A percentile compares a stretch with the other conserved stretches of the same genome.
Evolutionary conservation across 495 filamentous ascomycete species (phyloP).

Genomic region (Aspergillus mulundensis): DNA sequence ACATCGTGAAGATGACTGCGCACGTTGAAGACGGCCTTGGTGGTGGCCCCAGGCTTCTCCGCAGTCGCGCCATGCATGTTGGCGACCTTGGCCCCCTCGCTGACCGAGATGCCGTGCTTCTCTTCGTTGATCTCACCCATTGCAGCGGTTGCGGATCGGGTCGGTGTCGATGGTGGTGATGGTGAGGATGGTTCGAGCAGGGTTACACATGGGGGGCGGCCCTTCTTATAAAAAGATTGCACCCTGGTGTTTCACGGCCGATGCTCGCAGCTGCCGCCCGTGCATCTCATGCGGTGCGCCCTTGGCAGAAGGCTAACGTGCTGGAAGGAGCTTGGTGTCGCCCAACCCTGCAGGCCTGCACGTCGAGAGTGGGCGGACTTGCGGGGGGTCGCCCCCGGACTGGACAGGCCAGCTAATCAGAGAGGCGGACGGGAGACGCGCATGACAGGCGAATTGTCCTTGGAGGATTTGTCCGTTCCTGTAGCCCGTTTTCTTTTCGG

Average conservation of each 20-base stretch:
- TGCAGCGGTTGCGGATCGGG: neutral
- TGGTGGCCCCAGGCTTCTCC: constrained; percentile 35
- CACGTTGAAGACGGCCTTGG: constrained; percentile 51
- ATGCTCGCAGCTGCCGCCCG: neutral
- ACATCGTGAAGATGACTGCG: too few relatives aligned
- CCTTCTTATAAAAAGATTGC: constrained; percentile 2
- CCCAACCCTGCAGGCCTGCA: neutral
- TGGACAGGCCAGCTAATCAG: neutral
- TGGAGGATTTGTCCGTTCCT: constrained; percentile 1
- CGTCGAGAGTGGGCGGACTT: neutral
- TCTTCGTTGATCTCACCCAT: neutral
- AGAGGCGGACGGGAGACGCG: neutral
- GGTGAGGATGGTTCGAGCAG: neutral
- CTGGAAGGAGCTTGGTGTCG: neutral
- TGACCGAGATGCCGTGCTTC: constrained; percentile 8
- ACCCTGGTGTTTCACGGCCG: constrained; percentile 1
- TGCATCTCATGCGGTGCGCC: neutral
- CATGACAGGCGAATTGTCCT: constrained; percentile 5
- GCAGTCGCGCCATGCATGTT: constrained; percentile 24
- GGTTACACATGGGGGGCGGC: neutral
- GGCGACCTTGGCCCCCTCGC: neutral
- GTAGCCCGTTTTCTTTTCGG: neutral
- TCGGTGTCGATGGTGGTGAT: neutral
- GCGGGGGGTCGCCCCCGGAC: constrained; percentile 2
- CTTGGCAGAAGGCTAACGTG: neutral